Conservation (phyloP, 164 flowering plant genomes). For the Sextonia rubra region DNA sequence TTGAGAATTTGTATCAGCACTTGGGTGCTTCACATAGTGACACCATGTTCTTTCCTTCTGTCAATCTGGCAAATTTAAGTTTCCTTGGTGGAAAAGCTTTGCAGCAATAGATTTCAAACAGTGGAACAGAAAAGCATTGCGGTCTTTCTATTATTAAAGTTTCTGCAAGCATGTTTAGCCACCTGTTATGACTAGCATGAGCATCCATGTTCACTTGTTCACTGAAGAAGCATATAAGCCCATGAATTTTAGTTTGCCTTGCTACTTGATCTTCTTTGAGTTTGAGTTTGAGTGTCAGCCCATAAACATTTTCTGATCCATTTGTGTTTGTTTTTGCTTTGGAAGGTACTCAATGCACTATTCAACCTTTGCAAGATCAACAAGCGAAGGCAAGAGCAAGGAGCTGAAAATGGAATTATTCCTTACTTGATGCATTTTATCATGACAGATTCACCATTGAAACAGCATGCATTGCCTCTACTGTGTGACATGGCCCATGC, state of each 20-base stretch:
- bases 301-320: not conserved
- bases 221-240: not conserved
- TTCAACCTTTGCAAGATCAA: conserved; percentile 97
- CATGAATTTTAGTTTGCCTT: not conserved
- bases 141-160: too few species aligned
- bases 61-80: too few species aligned
- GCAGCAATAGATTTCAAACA: too few species aligned
- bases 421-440: conserved; percentile 96
- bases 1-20: too few species aligned
- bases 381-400: conserved; percentile 96
- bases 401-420: conserved; percentile 99
- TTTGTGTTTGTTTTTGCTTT: conserved; percentile 8
- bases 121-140: too few species aligned
- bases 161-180: too few species aligned
- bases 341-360: conserved; percentile 86
- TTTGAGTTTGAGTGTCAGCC: not conserved
- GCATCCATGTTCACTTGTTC: not conserved
- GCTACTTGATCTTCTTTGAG: not conserved
- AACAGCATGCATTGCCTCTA: conserved; percentile 81
- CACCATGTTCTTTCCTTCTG: too few species aligned
- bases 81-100: too few species aligned
- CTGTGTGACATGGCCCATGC: conserved; percentile 99
- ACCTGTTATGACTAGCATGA: too few species aligned
- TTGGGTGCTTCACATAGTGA: too few species aligned
- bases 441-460: conserved; percentile 76